Evolutionary conservation across 2,329 filamentous ascomycete species (phyloP), one percentile per base, ranked within the genome.

Genomic region (Ophiostoma sp.): DNA sequence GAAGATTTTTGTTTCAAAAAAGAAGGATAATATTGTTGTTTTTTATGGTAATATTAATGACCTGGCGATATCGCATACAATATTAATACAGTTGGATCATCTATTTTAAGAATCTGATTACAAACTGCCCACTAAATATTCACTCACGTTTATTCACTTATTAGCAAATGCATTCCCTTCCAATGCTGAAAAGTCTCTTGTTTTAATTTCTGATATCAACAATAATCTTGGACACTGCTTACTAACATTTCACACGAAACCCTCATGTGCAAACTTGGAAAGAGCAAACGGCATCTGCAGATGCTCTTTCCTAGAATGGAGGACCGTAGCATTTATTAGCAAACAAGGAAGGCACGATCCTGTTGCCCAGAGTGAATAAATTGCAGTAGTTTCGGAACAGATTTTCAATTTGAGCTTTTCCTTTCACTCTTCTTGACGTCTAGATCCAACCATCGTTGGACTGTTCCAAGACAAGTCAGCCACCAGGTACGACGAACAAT

Each of bases 291-390:
- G 54, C 54, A 31, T 27, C n/a, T 60, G 54, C n/a, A 62, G 27
- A 23, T 20, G 60, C 60, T 64, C 60, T 36, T 64, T 36, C 60
- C 60, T 36, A 64, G 60, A 64, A 36, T 23, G 60, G 60, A n/a
- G 23, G 13, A 36, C 17, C 60, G 1, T 7, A 20, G 8, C 15
- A 64, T 36, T 31, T 31, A 15, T 23, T 7, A 35, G 57, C 8
- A 54, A 52, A 39, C 44, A 52, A 52, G 52, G 44, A 68, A 41
- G n/a, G 35, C 60, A 17, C 60, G 31, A n/a, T 15, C 27, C 17
- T 10, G 60, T 36, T 64, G 60, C 60, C 27, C 27, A 15, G 17
- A 4, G 15, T 35, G 27, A 8, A 62, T 62, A 62, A 33, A 15
- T 17, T 5, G 27, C 31, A 17, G 27, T 33, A 8, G 35, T 35